Evolutionary conservation across 2,329 filamentous ascomycete species (phyloP).

Genomic region (Penicillium sp.): DNA sequence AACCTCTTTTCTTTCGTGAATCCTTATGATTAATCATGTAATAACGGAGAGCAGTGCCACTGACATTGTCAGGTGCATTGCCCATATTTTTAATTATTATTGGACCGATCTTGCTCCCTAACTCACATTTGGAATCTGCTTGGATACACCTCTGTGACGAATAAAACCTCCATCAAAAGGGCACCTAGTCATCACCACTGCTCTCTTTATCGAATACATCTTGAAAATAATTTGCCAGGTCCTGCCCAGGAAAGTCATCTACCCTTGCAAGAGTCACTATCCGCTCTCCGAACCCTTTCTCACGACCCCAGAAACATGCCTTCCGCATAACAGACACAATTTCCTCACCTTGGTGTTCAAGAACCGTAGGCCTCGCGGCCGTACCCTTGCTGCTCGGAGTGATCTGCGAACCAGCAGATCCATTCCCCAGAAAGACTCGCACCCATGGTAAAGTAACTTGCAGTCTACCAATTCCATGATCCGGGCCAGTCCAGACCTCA

Average conservation of each 20-base stretch:
- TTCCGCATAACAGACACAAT: slow-evolving; percentile 44
- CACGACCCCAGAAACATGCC: slow-evolving; percentile 46
- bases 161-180: background rate
- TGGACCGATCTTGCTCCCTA: background rate
- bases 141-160: too few species aligned
- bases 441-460: slow-evolving; percentile 36
- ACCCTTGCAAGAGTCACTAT: slow-evolving; percentile 29
- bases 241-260: background rate
- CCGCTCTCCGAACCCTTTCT: slow-evolving; percentile 40
- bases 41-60: background rate
- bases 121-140: too few species aligned
- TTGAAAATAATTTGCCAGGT: background rate
- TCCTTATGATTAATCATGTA: background rate
- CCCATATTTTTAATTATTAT: background rate
- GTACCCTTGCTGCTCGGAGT: background rate
- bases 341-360: slow-evolving; percentile 40
- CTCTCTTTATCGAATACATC: background rate
- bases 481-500: slow-evolving; percentile 11
- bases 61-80: background rate
- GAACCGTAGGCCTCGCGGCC: slow-evolving; percentile 24
- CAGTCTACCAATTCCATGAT: slow-evolving; percentile 23
- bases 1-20: background rate
- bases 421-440: slow-evolving; percentile 22
- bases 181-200: background rate
- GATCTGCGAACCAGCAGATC: background rate